Conservation (phyloP, 148 eudicot species). For the Fagopyrum tataricum region DNA sequence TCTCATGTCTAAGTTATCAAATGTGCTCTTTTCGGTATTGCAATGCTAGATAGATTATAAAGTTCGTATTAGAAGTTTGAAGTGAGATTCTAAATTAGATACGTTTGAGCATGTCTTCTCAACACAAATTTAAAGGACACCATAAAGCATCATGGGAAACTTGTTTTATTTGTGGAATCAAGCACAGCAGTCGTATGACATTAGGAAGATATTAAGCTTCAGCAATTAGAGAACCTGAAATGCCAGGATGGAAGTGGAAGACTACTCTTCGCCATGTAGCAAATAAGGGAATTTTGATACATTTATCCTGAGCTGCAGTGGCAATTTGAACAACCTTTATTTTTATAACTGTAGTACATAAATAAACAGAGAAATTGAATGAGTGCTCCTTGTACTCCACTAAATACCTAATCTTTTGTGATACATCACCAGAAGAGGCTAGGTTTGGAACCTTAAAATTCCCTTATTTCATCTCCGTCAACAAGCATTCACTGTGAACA, state of each 20-base stretch:
- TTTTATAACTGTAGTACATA: not conserved
- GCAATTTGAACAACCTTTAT: conserved; percentile 28
- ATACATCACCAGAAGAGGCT: not conserved
- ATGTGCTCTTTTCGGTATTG: not conserved
- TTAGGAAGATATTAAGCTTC: conserved; percentile 16
- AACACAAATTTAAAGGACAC: not conserved
- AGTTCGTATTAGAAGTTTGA: too few relatives aligned
- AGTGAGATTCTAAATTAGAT: too few relatives aligned
- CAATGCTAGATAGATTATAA: not conserved
- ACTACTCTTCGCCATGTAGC: conserved; percentile 85
- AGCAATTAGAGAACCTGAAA: conserved; percentile 51
- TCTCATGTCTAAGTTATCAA: not conserved
- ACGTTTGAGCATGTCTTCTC: too few relatives aligned
- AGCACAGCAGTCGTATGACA: conserved; percentile 4
- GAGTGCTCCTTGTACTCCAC: not conserved
- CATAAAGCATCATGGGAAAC: not conserved
- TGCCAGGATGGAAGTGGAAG: conserved; percentile 99
- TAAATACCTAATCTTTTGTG: not conserved
- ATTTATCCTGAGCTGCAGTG: conserved; percentile 79
- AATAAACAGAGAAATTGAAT: not conserved
- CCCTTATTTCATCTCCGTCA: not conserved
- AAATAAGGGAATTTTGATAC: conserved; percentile 87
- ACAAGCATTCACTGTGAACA: not conserved
- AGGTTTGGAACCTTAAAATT: not conserved
- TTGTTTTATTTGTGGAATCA: too few relatives aligned